A percentile compares a stretch with the other conserved stretches of the same genome.
Conservation (phyloP, 306 rosid species). For the Pueraria montana region DNA sequence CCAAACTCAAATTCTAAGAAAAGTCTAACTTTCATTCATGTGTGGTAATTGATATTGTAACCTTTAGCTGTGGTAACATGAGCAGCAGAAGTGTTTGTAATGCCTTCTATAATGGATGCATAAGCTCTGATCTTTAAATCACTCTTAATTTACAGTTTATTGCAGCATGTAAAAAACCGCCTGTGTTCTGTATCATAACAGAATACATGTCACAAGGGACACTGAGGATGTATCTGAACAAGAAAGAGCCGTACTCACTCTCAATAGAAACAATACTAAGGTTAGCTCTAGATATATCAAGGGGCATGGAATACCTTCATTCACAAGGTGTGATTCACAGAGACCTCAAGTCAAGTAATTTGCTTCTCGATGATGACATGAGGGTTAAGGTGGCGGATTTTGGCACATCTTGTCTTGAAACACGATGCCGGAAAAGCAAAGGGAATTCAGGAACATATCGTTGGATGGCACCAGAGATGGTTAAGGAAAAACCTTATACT, state of each 20-base stretch:
- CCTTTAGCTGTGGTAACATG: too few species aligned
- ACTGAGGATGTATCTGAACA: conserved; percentile 91
- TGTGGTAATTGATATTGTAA: not conserved
- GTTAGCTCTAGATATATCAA: conserved; percentile 86
- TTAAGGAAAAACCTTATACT: conserved; percentile 79
- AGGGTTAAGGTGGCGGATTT: conserved; percentile 93
- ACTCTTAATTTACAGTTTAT: conserved; percentile 69
- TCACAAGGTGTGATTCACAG: conserved; percentile 94
- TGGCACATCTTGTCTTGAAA: conserved; percentile 95
- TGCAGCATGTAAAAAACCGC: conserved; percentile 94
- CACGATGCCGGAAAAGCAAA: conserved; percentile 75
- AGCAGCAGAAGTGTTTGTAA: conserved; percentile 14
- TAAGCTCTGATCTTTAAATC: conserved; percentile 17
- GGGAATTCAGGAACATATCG: conserved; percentile 94
- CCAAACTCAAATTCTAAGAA: not conserved
- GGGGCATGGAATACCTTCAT: conserved; percentile 95
- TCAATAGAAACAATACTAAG: conserved; percentile 81
- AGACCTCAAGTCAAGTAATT: conserved; percentile 83
- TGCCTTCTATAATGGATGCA: conserved; percentile 13
- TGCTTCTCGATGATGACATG: conserved; percentile 91
- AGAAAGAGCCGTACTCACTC: conserved; percentile 92
- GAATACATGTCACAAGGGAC: conserved; percentile 97
- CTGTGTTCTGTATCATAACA: conserved; percentile 87
- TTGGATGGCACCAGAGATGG: conserved; percentile 98
- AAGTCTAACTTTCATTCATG: not conserved